phyloP scores from a whole-genome alignment of 805 yeast genomes.

The Lachancea lanzarotensis region DNA sequence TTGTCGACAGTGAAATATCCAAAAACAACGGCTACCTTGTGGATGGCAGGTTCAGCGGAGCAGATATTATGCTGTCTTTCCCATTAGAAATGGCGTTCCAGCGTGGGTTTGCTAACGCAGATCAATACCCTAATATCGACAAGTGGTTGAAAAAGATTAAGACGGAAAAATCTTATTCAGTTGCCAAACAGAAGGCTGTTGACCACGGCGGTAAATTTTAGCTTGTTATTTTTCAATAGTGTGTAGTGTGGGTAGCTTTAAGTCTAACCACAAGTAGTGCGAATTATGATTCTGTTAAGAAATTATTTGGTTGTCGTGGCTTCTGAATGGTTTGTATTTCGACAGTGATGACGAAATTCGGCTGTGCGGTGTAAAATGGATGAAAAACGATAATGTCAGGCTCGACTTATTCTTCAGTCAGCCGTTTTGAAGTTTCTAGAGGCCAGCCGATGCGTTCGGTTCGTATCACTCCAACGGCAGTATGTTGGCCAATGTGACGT shows the following conservation, averaged over 20 bases:
- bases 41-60: conserved; percentile 45
- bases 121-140: conserved; percentile 23
- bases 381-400: no score
- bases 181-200: conserved; percentile 14
- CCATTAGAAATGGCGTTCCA: conserved; percentile 32
- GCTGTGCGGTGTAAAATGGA: no score
- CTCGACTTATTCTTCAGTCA: no score
- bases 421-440: no score
- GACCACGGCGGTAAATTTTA: conserved; percentile 11
- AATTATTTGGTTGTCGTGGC: no score
- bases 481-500: no score
- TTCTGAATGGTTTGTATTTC: no score
- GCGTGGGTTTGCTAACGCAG: conserved; percentile 12
- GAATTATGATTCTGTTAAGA: no score
- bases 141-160: conserved; percentile 19
- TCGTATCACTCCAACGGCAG: no score
- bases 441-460: no score
- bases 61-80: conserved; percentile 49
- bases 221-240: background rate
- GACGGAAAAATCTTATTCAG: conserved; percentile 12
- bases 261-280: background rate
- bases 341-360: no score
- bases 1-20: conserved; percentile 37
- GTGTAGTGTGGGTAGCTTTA: background rate
- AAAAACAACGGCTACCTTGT: conserved; percentile 40